Conservation (phyloP, 495 filamentous ascomycete genomes). For the Lophiostoma macrostomum region DNA sequence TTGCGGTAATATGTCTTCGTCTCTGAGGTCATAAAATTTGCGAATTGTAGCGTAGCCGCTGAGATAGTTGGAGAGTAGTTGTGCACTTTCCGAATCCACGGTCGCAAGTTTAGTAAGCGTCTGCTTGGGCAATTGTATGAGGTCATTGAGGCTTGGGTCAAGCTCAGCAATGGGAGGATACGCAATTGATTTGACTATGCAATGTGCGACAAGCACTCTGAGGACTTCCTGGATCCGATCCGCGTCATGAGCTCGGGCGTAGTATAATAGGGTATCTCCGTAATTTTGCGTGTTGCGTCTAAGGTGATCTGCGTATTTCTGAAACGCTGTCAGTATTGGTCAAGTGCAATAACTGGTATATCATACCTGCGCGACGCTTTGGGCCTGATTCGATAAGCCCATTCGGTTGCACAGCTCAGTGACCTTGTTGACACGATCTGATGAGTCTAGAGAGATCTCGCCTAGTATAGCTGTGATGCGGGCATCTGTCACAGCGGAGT, state of each 20-base stretch:
- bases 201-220: constrained; percentile 81
- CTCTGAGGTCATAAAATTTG: constrained; percentile 81
- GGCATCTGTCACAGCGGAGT: constrained; percentile 59
- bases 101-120: constrained; percentile 63
- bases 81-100: constrained; percentile 71
- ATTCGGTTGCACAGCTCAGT: constrained; percentile 66
- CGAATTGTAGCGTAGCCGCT: constrained; percentile 86
- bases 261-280: constrained; percentile 80
- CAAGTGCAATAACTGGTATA: neutral
- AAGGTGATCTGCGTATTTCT: constrained; percentile 76
- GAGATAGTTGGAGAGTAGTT: constrained; percentile 75
- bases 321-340: constrained; percentile 6
- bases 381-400: constrained; percentile 66
- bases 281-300: constrained; percentile 65
- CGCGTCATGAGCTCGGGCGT: constrained; percentile 70
- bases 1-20: constrained; percentile 50
- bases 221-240: constrained; percentile 76
- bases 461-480: constrained; percentile 64
- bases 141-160: constrained; percentile 60
- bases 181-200: constrained; percentile 74
- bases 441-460: constrained; percentile 60
- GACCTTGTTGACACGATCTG: constrained; percentile 68
- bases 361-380: constrained; percentile 71
- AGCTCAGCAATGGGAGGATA: constrained; percentile 67
- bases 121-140: constrained; percentile 64